Conservation (phyloP, 192 early-diverging fungal genomes). For the Gigaspora rosea region DNA sequence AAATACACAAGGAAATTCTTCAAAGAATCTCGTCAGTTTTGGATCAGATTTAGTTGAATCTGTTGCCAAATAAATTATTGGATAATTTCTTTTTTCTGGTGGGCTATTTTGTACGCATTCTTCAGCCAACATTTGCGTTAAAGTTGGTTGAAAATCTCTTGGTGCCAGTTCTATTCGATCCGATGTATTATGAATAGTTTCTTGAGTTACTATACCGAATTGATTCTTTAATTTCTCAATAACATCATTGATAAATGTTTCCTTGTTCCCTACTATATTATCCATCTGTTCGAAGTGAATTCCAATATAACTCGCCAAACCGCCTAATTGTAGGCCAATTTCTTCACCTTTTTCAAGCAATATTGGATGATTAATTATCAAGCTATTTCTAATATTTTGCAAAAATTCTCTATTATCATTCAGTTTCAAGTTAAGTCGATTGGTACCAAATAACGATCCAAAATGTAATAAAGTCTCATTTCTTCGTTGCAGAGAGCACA, state of each 20-base stretch:
- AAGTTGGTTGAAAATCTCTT: background rate
- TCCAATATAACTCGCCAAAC: constrained; percentile 50
- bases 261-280: constrained; percentile 50
- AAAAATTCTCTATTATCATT: constrained; percentile 45
- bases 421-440: constrained; percentile 49
- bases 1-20: constrained; percentile 54
- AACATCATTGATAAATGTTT: constrained; percentile 48
- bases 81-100: background rate
- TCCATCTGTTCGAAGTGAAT: constrained; percentile 50
- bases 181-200: background rate
- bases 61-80: constrained; percentile 44
- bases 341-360: constrained; percentile 45
- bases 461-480: constrained; percentile 51
- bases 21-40: constrained; percentile 1
- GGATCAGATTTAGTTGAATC: constrained; percentile 37
- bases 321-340: constrained; percentile 52
- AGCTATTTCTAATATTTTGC: constrained; percentile 44
- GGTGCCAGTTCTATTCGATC: background rate
- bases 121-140: background rate
- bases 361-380: constrained; percentile 54
- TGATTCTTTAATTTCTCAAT: constrained; percentile 37
- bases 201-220: too few relatives aligned
- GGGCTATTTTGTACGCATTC: background rate
- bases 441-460: constrained; percentile 53
- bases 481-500: constrained; percentile 42